Conservation (phyloP, 164 flowering plant genomes). For the Kalanchoe fedtschenkoi region DNA sequence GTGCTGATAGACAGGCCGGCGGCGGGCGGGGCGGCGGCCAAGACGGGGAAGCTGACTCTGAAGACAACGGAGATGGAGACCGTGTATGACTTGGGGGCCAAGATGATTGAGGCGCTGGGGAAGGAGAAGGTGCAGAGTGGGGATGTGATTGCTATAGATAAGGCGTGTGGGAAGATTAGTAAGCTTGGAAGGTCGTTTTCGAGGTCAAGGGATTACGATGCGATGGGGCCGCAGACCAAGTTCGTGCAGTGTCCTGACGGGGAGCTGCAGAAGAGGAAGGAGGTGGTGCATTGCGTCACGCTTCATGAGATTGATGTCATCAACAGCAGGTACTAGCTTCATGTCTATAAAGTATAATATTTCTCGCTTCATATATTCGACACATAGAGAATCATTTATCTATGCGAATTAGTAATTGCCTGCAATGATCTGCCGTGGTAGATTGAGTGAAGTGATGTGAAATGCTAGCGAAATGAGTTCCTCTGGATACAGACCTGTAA, state of each 20-base stretch:
- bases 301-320: constrained; percentile 98
- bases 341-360: too few species aligned
- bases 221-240: constrained; percentile 83
- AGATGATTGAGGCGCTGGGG: constrained; percentile 88
- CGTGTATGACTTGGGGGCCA: constrained; percentile 79
- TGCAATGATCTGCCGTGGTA: too few species aligned
- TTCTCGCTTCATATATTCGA: too few species aligned
- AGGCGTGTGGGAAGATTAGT: constrained; percentile 78
- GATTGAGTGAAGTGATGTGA: too few species aligned
- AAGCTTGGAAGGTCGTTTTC: constrained; percentile 88
- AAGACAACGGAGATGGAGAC: constrained; percentile 99
- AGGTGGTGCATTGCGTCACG: constrained; percentile 85
- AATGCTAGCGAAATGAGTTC: too few species aligned
- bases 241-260: constrained; percentile 98
- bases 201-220: constrained; percentile 86
- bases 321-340: constrained; percentile 66
- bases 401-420: too few species aligned
- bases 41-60: constrained; percentile 80
- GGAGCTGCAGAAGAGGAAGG: constrained; percentile 98
- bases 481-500: too few species aligned
- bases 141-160: constrained; percentile 89
- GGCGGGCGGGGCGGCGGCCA: constrained; percentile 60
- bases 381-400: too few species aligned
- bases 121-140: constrained; percentile 97
- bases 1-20: constrained; percentile 81